These are phyloP conservation scores for Angophora floribunda DNA, from an alignment of 345 rosid species.

Conservation along the genomic window DNA sequence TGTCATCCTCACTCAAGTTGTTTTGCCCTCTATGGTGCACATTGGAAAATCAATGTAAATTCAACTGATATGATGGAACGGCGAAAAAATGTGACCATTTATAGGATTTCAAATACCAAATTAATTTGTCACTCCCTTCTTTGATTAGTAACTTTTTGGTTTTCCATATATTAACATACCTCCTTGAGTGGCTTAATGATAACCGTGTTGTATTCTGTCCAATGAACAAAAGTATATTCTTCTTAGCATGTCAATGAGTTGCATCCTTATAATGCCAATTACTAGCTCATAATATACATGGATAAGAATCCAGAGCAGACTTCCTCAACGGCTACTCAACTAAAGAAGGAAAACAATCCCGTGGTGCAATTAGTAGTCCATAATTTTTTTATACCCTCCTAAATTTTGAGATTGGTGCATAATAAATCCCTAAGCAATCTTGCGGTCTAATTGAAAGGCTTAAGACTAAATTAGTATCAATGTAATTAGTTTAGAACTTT, in stretches of 20 bases:
- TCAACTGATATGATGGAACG: neutral
- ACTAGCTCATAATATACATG: neutral
- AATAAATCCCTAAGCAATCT: neutral
- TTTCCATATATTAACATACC: neutral
- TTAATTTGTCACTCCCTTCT: neutral
- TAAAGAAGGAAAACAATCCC: neutral
- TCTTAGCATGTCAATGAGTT: neutral
- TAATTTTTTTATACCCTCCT: too few species aligned
- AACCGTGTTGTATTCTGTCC: neutral
- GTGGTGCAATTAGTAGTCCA: neutral
- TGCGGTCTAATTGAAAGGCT: too few species aligned
- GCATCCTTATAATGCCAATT: neutral
- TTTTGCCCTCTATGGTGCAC: neutral
- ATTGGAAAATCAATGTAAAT: neutral
- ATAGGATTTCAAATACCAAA: neutral
- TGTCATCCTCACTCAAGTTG: neutral
- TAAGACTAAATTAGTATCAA: too few species aligned
- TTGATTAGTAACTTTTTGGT: neutral
- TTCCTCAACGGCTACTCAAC: neutral
- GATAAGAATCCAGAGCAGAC: neutral
- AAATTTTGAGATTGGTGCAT: too few species aligned
- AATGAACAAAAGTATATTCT: neutral
- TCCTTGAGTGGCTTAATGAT: neutral
- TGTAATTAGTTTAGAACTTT: too few species aligned
- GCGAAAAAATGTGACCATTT: neutral